A percentile compares a stretch with the other conserved stretches of the same genome.
These are phyloP conservation scores for Tuctoria greenei DNA, from an alignment of 176 grass and related monocot species.

Conservation along the genomic window DNA sequence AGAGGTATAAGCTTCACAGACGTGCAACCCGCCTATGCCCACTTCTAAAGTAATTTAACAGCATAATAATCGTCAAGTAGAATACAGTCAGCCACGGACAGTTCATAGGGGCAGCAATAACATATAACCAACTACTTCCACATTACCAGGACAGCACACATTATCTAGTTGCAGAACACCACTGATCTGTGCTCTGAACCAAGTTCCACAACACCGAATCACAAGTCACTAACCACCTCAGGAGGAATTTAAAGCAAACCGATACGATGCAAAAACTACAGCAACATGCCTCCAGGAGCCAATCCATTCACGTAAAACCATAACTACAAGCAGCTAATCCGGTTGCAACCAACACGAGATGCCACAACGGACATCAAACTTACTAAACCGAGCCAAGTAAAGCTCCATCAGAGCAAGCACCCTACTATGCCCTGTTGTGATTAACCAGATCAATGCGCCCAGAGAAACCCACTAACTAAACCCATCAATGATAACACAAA, in stretches of 20 bases:
- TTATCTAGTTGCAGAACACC: neutral
- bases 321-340: neutral
- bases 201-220: neutral
- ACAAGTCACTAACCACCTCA: neutral
- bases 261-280: neutral
- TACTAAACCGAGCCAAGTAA: neutral
- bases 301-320: neutral
- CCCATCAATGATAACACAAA: neutral
- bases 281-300: neutral
- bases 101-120: neutral
- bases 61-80: neutral
- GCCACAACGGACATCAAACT: neutral
- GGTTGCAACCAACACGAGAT: slow-evolving; percentile 6
- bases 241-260: neutral
- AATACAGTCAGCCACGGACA: neutral
- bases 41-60: neutral
- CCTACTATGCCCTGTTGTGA: neutral
- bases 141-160: neutral
- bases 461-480: neutral
- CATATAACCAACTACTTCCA: neutral
- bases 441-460: slow-evolving; percentile 33
- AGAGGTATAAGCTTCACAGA: slow-evolving; percentile 20
- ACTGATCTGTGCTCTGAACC: neutral
- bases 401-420: neutral
- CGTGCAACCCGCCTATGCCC: neutral